Conservation (phyloP, 169 alveolate genomes). For the Plasmodium cynomolgi region DNA sequence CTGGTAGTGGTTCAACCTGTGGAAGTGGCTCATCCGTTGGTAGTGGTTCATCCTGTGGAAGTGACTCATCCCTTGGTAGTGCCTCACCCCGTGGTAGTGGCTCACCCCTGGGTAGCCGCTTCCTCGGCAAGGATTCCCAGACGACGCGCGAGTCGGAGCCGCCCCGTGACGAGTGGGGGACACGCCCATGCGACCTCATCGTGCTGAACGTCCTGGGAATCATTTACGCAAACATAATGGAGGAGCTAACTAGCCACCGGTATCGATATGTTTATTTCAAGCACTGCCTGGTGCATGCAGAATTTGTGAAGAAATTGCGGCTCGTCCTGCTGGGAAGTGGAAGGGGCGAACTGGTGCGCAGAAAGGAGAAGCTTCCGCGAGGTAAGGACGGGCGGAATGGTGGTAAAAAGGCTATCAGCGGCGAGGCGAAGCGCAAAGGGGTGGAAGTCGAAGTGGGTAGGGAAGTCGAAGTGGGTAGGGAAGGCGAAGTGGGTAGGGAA, state of each 20-base stretch:
- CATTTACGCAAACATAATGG: constrained; percentile 31
- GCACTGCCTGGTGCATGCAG: constrained; percentile 15
- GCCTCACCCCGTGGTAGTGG: background rate
- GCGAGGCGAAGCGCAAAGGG: background rate
- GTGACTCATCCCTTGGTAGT: background rate
- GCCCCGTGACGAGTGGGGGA: background rate
- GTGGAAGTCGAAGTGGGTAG: background rate
- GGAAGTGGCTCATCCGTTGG: background rate
- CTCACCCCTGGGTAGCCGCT: background rate
- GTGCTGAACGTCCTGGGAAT: constrained; percentile 20
- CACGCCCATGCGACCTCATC: constrained; percentile 4
- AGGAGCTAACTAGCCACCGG: constrained; percentile 20
- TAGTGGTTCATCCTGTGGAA: background rate
- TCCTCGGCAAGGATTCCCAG: background rate
- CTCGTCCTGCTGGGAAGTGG: background rate
- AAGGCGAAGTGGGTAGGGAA: too few species aligned
- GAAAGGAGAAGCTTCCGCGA: background rate
- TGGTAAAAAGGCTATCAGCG: background rate
- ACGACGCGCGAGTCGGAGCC: background rate
- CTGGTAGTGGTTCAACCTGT: background rate
- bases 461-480: too few species aligned
- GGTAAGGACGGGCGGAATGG: background rate
- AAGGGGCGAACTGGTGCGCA: background rate
- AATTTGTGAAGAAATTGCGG: constrained; percentile 37
- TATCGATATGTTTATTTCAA: constrained; percentile 43